Conservation (phyloP, 352 stramenopile genomes). For the Hyphochytrium catenoides region DNA sequence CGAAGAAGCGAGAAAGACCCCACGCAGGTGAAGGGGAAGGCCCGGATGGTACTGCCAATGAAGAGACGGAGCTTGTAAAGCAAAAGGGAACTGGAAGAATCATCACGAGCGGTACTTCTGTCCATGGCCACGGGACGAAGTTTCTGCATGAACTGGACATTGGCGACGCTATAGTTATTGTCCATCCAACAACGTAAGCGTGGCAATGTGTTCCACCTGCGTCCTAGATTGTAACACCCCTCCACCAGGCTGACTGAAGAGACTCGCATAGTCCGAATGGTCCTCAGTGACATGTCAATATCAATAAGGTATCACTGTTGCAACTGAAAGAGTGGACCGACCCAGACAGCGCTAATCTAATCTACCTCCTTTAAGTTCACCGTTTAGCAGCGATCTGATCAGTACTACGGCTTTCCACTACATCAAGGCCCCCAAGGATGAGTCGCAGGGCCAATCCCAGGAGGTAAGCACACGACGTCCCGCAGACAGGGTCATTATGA, state of each 20-base stretch:
- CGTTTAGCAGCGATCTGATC: slow-evolving; percentile 64
- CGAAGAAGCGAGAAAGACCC: slow-evolving; percentile 27
- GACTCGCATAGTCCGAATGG: slow-evolving; percentile 66
- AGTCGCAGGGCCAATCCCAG: slow-evolving; percentile 20
- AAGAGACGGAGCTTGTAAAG: slow-evolving; percentile 43
- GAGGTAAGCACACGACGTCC: slow-evolving; percentile 11
- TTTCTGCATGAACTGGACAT: slow-evolving; percentile 52
- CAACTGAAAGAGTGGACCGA: background rate
- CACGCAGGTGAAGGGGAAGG: slow-evolving; percentile 10
- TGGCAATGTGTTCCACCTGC: background rate
- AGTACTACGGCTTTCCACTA: slow-evolving; percentile 63
- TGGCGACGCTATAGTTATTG: slow-evolving; percentile 59
- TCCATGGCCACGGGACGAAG: slow-evolving; percentile 47
- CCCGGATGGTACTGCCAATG: slow-evolving; percentile 3
- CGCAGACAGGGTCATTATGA: background rate
- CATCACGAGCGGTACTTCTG: slow-evolving; percentile 51
- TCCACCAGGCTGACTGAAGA: slow-evolving; percentile 26
- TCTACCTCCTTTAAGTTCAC: slow-evolving; percentile 13
- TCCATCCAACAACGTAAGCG: slow-evolving; percentile 41
- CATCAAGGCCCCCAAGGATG: slow-evolving; percentile 42
- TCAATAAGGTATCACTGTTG: slow-evolving; percentile 19
- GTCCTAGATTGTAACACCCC: background rate
- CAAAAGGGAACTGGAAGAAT: slow-evolving; percentile 42
- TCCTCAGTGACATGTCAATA: slow-evolving; percentile 59
- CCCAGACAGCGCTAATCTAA: background rate